These are phyloP conservation scores for Penicillium coprophilum DNA, from an alignment of 495 filamentous ascomycete genomes.

Conservation along the genomic window DNA sequence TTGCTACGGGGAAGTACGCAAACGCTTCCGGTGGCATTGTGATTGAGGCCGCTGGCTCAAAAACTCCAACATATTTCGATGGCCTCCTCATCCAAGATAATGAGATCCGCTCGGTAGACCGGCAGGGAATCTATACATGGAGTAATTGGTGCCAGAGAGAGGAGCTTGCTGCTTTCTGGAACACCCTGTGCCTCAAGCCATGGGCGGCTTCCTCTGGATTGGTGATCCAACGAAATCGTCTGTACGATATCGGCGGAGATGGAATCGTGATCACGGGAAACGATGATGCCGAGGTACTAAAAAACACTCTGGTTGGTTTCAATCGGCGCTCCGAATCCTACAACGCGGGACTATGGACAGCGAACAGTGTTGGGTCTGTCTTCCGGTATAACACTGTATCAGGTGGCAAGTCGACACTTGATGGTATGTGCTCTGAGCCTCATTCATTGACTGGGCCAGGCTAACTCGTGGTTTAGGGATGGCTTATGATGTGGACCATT, in stretches of 20 bases:
- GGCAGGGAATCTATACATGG: conserved; percentile 4
- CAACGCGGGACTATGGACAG: neutral
- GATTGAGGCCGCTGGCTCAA: neutral
- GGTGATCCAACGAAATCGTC: conserved; percentile 1
- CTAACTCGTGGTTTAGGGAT: neutral
- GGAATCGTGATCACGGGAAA: conserved; percentile 1
- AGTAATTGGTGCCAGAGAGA: conserved; percentile 1
- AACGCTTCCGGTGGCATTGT: neutral
- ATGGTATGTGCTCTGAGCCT: neutral
- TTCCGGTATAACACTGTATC: conserved; percentile 3
- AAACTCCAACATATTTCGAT: neutral
- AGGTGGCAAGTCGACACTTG: neutral
- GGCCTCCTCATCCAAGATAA: neutral
- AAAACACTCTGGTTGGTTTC: neutral
- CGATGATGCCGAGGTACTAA: neutral
- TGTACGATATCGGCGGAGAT: conserved; percentile 5
- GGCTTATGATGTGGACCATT: conserved; percentile 5
- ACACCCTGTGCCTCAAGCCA: neutral
- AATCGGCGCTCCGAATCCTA: neutral
- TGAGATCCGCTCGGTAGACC: neutral
- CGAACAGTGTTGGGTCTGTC: conserved; percentile 1
- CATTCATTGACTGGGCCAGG: neutral
- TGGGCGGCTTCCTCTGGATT: neutral
- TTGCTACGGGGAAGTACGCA: neutral
- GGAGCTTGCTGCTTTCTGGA: neutral